Evolutionary conservation across 441 rosid genomes (phyloP), one percentile per base, ranked within the genome.

Genomic region (Adansonia gregorii): DNA sequence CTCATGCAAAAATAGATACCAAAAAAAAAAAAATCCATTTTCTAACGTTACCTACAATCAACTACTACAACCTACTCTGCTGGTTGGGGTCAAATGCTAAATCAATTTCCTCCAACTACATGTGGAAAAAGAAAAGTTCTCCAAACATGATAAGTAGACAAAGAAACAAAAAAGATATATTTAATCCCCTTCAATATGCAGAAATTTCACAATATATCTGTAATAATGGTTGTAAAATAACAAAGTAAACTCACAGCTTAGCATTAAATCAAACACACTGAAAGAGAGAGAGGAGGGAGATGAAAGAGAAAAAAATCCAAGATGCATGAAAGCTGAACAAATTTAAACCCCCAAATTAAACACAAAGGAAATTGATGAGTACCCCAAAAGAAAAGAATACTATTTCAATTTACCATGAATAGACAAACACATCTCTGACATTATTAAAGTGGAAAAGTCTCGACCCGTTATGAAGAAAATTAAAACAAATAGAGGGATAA

Each of bases 341-440:
- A 59, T 59, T 59, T 59, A 20, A 22, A 22, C 10, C 6, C 14
- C 15, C 35, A 58, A 22, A 9, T 4, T 3, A 59, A 59, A 59
- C 70, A n/a, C 24, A 39, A 65, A 35, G 17, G 49, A 12, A 66
- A 66, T 41, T n/a, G 51, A 17, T 41, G 51, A 66, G 8, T 3
- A 6, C 14, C 3, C 51, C 70, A 41, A 19, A n/a, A 66, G 70
- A 41, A 41, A 41, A 66, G 51, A 66, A 35, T 41, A n/a, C 51
- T 4, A 66, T 41, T 67, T 11, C 11, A 1, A 46, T 67, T 67
- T 67, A 67, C 20, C 55, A 67, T 67, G 48, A 45, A 20, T 46
- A 70, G 60, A 54, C 63, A 52, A 52, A 4, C 63, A 60, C 31
- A 67, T 71, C 48, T 54, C 76, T 58, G 45, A 24, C 6, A 6